phyloP scores from a whole-genome alignment of 1,284 basidiomycete genomes.

The Porphyrellus sp. region DNA sequence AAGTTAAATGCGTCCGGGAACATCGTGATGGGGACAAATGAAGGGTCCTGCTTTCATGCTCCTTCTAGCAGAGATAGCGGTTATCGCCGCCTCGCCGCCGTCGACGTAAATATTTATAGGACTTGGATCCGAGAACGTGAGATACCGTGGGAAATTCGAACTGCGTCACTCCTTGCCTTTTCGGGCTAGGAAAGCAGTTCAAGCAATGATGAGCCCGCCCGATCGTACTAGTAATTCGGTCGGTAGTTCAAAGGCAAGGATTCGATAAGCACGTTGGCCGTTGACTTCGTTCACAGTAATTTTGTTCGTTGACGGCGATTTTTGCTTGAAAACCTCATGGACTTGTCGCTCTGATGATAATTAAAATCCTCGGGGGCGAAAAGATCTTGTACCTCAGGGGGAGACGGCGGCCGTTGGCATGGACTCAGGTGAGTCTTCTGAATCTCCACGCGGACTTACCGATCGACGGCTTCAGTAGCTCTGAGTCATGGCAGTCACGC shows the following conservation, averaged over 20 bases:
- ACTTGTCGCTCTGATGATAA: too few species aligned
- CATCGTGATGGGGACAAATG: background rate
- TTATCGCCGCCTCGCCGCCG: constrained; percentile 1
- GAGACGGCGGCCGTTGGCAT: background rate
- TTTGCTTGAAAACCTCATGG: too few species aligned
- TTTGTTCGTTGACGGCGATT: too few species aligned
- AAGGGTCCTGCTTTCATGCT: constrained; percentile 3
- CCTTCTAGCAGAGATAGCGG: background rate
- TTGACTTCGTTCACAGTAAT: background rate
- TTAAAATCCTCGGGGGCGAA: too few species aligned
- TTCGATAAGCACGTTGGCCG: too few species aligned
- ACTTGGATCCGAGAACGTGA: background rate
- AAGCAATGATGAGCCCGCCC: too few species aligned
- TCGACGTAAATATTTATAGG: background rate
- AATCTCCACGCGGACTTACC: constrained; percentile 5
- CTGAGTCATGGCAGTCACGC: background rate
- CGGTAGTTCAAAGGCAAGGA: background rate
- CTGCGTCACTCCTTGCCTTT: background rate
- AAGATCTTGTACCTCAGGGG: background rate
- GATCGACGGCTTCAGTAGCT: background rate
- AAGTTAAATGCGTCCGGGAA: constrained; percentile 3
- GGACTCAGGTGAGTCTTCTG: background rate
- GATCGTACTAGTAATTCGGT: background rate
- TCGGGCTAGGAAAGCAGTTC: background rate
- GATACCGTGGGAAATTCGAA: background rate